These are phyloP conservation scores for Ophiostoma ips DNA, from an alignment of 2,329 filamentous ascomycete genomes.

Conservation along the genomic window DNA sequence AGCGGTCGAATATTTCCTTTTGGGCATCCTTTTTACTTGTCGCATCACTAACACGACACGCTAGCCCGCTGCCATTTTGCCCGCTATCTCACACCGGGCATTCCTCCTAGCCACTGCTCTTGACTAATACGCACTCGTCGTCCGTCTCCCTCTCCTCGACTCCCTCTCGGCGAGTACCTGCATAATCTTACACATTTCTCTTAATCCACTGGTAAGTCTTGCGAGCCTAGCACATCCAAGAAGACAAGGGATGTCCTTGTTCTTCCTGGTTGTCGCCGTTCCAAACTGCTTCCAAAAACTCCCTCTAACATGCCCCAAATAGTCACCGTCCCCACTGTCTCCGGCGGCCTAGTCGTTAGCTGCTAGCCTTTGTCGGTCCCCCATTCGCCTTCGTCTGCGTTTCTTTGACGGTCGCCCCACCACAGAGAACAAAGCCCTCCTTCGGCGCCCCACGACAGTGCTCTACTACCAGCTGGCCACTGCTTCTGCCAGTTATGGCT, in stretches of 20 bases:
- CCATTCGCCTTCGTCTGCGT: conserved; percentile 1
- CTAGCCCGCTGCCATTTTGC: neutral
- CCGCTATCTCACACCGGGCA: neutral
- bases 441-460: too few relatives aligned
- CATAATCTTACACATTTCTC: neutral
- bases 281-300: neutral
- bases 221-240: neutral
- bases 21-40: neutral
- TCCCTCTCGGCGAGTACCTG: neutral
- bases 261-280: neutral
- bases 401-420: conserved; percentile 9
- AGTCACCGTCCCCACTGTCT: neutral
- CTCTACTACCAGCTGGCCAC: neutral
- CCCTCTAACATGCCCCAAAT: neutral
- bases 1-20: too few relatives aligned
- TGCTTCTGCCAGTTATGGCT: neutral
- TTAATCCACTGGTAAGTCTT: neutral
- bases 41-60: neutral
- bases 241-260: neutral
- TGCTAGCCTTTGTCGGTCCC: neutral
- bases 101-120: neutral
- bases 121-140: neutral
- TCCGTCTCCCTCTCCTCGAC: neutral
- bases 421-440: conserved; percentile 1
- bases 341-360: neutral